Evolutionary conservation across 2,329 filamentous ascomycete genomes (phyloP).

Genomic region (Aquanectria penicillioides): DNA sequence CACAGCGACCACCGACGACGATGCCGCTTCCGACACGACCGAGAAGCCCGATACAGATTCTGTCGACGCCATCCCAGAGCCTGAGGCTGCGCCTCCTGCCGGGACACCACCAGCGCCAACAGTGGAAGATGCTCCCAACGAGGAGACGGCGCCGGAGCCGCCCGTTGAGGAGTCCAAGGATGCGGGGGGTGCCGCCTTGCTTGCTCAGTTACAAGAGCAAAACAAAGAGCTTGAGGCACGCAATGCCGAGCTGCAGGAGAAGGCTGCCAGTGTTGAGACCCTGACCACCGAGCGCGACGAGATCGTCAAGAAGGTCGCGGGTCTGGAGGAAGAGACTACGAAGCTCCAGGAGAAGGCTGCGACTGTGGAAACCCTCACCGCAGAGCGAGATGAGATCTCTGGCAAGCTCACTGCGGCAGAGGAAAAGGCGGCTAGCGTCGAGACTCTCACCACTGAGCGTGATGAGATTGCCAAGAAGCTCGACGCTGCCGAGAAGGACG

Average conservation of each 20-base stretch:
- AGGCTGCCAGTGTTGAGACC: slow-evolving; percentile 22
- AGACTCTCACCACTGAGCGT: slow-evolving; percentile 23
- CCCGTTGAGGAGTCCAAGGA: slow-evolving; percentile 14
- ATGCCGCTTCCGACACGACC: slow-evolving; percentile 34
- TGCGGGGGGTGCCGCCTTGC: slow-evolving; percentile 7
- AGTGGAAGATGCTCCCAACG: slow-evolving; percentile 16
- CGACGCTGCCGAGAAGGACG: slow-evolving; percentile 33
- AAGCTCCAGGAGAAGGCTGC: slow-evolving; percentile 19
- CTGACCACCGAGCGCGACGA: slow-evolving; percentile 30
- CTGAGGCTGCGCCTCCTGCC: slow-evolving; percentile 19
- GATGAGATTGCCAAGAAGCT: slow-evolving; percentile 39
- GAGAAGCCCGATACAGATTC: too few relatives aligned
- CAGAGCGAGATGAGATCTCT: slow-evolving; percentile 16
- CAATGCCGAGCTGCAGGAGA: slow-evolving; percentile 34
- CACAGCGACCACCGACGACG: slow-evolving; percentile 21
- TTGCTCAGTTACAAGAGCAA: slow-evolving; percentile 25
- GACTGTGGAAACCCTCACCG: slow-evolving; percentile 7
- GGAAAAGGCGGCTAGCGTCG: slow-evolving; percentile 25
- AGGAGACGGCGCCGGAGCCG: slow-evolving; percentile 19
- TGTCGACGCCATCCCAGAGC: too few relatives aligned
- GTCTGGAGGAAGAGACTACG: slow-evolving; percentile 24
- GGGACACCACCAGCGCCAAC: slow-evolving; percentile 6
- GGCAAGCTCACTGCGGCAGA: slow-evolving; percentile 19
- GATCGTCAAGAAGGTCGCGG: slow-evolving; percentile 29
- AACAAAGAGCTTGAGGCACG: slow-evolving; percentile 20